Percentiles rank a stretch among this genome's conserved stretches.
Evolutionary conservation across 2,329 filamentous ascomycete genomes (phyloP).

Genomic region (Dactylonectria estremocensis): DNA sequence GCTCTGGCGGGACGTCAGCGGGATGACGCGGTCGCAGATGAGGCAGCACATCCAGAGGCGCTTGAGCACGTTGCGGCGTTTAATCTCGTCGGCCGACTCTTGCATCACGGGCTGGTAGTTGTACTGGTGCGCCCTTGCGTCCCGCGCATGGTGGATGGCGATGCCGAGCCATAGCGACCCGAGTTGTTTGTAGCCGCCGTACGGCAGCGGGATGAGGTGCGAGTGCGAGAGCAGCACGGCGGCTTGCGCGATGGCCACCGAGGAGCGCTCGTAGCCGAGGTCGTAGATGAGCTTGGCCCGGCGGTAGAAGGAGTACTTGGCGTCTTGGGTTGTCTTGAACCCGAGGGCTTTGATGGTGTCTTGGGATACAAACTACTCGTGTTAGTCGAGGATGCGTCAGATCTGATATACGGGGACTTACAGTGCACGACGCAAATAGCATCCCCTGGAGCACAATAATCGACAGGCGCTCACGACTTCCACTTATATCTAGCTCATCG

Average conservation of each 20-base stretch:
- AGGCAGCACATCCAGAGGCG: slow-evolving; percentile 48
- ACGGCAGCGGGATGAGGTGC: slow-evolving; percentile 43
- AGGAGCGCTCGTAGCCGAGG: slow-evolving; percentile 44
- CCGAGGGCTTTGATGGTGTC: slow-evolving; percentile 41
- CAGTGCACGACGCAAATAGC: slow-evolving; percentile 42
- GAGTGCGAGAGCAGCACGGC: slow-evolving; percentile 45
- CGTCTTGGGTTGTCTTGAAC: slow-evolving; percentile 43
- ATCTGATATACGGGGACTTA: neutral
- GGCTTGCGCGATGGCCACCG: slow-evolving; percentile 45
- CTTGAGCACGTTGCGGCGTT: slow-evolving; percentile 42
- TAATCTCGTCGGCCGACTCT: slow-evolving; percentile 30
- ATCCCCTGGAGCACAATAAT: slow-evolving; percentile 44
- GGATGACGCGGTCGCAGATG: slow-evolving; percentile 42
- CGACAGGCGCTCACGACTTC: slow-evolving; percentile 34
- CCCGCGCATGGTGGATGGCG: slow-evolving; percentile 45
- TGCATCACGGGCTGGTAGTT: slow-evolving; percentile 24
- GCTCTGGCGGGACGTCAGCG: slow-evolving; percentile 42
- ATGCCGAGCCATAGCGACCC: slow-evolving; percentile 47
- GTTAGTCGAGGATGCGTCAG: neutral
- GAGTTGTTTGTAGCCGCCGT: slow-evolving; percentile 45
- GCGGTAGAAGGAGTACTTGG: slow-evolving; percentile 44
- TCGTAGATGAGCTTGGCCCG: slow-evolving; percentile 47
- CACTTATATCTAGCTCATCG: neutral
- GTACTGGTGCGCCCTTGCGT: slow-evolving; percentile 45
- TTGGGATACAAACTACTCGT: slow-evolving; percentile 34